Conservation (phyloP, 2,329 filamentous ascomycete species). For the Aspergillus terreus region DNA sequence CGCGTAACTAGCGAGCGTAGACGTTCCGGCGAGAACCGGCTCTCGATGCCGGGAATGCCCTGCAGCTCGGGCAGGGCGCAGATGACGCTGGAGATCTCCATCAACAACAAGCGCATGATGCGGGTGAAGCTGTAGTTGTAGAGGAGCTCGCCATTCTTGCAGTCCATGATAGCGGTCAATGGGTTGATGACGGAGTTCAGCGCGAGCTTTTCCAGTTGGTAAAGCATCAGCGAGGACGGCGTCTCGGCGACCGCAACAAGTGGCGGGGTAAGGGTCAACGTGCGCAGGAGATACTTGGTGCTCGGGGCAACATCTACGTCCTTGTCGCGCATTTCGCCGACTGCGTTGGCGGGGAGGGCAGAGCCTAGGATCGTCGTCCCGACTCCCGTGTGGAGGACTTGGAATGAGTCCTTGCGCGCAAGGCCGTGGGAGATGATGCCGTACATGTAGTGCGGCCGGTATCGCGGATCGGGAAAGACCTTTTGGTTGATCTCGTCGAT, state of each 20-base stretch:
- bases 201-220: slow-evolving; percentile 75
- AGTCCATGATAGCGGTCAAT: slow-evolving; percentile 73
- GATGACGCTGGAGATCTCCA: slow-evolving; percentile 71
- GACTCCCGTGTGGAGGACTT: slow-evolving; percentile 55
- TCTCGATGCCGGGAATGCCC: slow-evolving; percentile 55
- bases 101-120: slow-evolving; percentile 67
- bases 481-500: slow-evolving; percentile 71
- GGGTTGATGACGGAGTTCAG: slow-evolving; percentile 76
- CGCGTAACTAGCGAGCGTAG: slow-evolving; percentile 58
- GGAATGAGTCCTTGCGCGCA: slow-evolving; percentile 46
- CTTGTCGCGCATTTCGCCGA: slow-evolving; percentile 14
- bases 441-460: slow-evolving; percentile 71
- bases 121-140: slow-evolving; percentile 63
- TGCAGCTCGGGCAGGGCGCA: slow-evolving; percentile 69
- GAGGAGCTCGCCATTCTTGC: slow-evolving; percentile 67
- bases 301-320: slow-evolving; percentile 32
- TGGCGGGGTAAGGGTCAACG: slow-evolving; percentile 59
- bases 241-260: slow-evolving; percentile 59
- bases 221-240: slow-evolving; percentile 60
- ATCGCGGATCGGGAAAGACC: slow-evolving; percentile 64
- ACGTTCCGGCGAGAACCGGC: slow-evolving; percentile 58
- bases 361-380: slow-evolving; percentile 58
- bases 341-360: slow-evolving; percentile 30
- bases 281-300: slow-evolving; percentile 60
- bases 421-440: slow-evolving; percentile 63